Evolutionary conservation across 1,284 basidiomycete genomes (phyloP), one percentile per base, ranked within the genome.

Genomic region (Microbotryum scabiosae): DNA sequence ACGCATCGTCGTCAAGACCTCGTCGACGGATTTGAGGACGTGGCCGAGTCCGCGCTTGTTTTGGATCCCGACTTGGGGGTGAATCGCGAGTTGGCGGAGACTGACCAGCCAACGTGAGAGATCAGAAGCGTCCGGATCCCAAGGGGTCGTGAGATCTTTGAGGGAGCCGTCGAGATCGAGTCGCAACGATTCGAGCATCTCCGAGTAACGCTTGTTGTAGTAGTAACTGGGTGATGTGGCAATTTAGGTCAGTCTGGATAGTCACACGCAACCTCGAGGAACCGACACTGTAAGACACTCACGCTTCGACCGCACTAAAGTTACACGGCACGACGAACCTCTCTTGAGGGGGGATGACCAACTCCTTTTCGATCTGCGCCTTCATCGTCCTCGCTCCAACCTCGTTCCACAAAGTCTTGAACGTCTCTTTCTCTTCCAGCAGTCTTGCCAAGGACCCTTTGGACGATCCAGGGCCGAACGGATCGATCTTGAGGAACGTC

Each of bases 301-400:
- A 61, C 49, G 57, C 45, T 53, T 71, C 70, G 50, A 71, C 59
- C 1, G 66, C 56, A 18, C 56, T 62, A 36, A 71, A 66, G 18
- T 66, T 63, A 57, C 67, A 56, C 2, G 70, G 70, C 1, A 70
- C 70, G 51, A 70, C 50, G 28, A 57, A 65, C 28, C 69, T 62
- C 12, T 43, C 23, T 49, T 71, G 70, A 5, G 45, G 20, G 21
- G 70, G 70, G 1, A 71, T 55, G 26, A 60, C 50, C 20, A 71
- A 61, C 54, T 71, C 70, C 36, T 63, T 41, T 43, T 59, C 52
- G 25, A 71, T 56, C 25, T 69, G 58, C 16, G 62, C 49, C 59
- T 72, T 72, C 50, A 66, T 54, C 12, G 69, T 72, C 8, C 71
- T 54, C 0, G 63, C 65, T 2, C 62, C 69, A 26, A 71, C 36